Percentiles rank a stretch among this genome's conserved stretches.
Evolutionary conservation across 768 basidiomycete species (phyloP).

Genomic region (Mycena polygramma): DNA sequence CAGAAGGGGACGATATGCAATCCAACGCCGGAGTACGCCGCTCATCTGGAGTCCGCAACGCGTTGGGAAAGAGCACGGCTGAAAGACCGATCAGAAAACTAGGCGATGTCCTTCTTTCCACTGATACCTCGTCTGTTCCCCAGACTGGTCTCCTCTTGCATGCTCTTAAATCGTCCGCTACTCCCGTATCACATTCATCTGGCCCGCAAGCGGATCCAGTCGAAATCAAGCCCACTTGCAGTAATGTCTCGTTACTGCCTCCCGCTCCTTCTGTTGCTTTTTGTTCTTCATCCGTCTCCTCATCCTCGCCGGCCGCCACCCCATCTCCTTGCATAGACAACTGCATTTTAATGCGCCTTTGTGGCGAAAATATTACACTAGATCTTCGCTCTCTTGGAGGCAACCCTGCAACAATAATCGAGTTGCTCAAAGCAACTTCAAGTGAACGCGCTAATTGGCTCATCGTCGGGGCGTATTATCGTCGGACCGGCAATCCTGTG

Average conservation of each 20-base stretch:
- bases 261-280: constrained; percentile 7
- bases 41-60: constrained; percentile 15
- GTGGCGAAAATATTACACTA: constrained; percentile 56
- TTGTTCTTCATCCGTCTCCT: constrained; percentile 6
- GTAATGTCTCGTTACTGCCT: not conserved
- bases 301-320: constrained; percentile 23
- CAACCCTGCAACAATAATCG: constrained; percentile 60
- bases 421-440: constrained; percentile 57
- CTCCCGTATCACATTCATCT: constrained; percentile 26
- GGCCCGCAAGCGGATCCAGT: not conserved
- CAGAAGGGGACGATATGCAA: constrained; percentile 19
- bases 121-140: constrained; percentile 4
- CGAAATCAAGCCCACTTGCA: constrained; percentile 4
- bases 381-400: constrained; percentile 58
- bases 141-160: constrained; percentile 30
- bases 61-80: constrained; percentile 3
- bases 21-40: constrained; percentile 11
- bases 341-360: constrained; percentile 51
- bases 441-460: constrained; percentile 70
- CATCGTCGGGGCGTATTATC: constrained; percentile 66
- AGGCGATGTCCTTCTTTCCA: not conserved
- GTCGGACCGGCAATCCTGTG: constrained; percentile 58
- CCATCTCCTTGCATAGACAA: constrained; percentile 42
- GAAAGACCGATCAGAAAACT: constrained; percentile 5
- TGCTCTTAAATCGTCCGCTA: constrained; percentile 25